Evolutionary conservation across 352 stramenopile species (phyloP).

Genomic region (Phytophthora foliorum): DNA sequence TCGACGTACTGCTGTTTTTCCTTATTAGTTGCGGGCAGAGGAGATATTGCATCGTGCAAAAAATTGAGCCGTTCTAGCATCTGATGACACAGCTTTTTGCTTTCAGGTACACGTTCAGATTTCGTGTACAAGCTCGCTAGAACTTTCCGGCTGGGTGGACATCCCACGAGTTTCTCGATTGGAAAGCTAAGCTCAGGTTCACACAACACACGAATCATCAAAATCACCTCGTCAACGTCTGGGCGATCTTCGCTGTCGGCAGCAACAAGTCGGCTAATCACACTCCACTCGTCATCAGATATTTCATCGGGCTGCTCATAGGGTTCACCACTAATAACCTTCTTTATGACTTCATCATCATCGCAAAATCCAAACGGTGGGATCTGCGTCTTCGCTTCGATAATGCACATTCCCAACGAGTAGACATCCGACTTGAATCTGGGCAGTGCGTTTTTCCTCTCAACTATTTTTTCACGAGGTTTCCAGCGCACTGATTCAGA

Average conservation of each 20-base stretch:
- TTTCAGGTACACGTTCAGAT: neutral
- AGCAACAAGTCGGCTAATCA: conserved; percentile 1
- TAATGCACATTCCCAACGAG: conserved; percentile 45
- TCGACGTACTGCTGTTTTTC: neutral
- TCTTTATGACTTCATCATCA: conserved; percentile 9
- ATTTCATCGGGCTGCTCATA: conserved; percentile 7
- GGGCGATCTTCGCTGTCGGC: neutral
- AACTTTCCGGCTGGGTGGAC: neutral
- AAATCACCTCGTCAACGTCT: neutral
- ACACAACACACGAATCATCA: neutral
- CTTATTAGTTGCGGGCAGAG: neutral
- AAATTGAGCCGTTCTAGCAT: neutral
- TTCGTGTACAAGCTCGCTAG: neutral
- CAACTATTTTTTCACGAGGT: conserved; percentile 17
- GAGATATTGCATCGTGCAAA: neutral
- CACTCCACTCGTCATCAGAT: conserved; percentile 3
- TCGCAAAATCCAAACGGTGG: conserved; percentile 16
- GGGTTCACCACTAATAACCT: neutral
- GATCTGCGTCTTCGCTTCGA: conserved; percentile 33
- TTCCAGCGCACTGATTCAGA: conserved; percentile 25
- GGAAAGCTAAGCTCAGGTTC: neutral
- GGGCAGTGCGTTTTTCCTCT: neutral
- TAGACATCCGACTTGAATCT: conserved; percentile 33
- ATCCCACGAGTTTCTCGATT: neutral
- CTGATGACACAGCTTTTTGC: neutral